These are phyloP conservation scores for Fraxinus baroniana DNA, from an alignment of 305 asterid genomes.

Conservation along the genomic window DNA sequence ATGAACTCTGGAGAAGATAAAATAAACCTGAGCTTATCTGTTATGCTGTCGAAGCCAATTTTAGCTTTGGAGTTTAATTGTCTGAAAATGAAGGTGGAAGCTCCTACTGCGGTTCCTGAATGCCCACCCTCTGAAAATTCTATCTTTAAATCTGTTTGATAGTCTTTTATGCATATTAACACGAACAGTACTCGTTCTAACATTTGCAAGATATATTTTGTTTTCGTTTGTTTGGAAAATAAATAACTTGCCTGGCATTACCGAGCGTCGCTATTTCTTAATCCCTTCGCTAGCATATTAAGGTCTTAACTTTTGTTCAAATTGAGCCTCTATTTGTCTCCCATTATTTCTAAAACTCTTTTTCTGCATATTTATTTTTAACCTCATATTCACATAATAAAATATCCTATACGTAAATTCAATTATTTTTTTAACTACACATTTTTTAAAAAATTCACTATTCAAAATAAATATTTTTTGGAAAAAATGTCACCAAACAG, in stretches of 20 bases:
- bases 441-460: too few species aligned
- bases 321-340: not conserved
- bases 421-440: too few species aligned
- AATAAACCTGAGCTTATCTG: slow-evolving; percentile 61
- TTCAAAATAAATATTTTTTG: too few species aligned
- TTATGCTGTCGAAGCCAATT: slow-evolving; percentile 83
- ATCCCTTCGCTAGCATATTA: not conserved
- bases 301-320: not conserved
- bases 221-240: not conserved
- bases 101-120: slow-evolving; percentile 46
- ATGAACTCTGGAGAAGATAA: slow-evolving; percentile 29
- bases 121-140: not conserved
- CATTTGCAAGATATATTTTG: not conserved
- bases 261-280: not conserved
- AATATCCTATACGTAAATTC: too few species aligned
- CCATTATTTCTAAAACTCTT: too few species aligned
- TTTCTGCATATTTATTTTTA: too few species aligned
- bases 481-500: too few species aligned
- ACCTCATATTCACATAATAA: too few species aligned
- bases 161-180: not conserved
- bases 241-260: not conserved
- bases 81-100: slow-evolving; percentile 81
- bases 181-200: not conserved
- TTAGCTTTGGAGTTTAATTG: slow-evolving; percentile 69
- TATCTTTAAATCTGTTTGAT: not conserved